Percentiles rank a stretch among this genome's conserved stretches.
Conservation (phyloP, 2,329 filamentous ascomycete genomes). For the Grosmannia clavigera region DNA sequence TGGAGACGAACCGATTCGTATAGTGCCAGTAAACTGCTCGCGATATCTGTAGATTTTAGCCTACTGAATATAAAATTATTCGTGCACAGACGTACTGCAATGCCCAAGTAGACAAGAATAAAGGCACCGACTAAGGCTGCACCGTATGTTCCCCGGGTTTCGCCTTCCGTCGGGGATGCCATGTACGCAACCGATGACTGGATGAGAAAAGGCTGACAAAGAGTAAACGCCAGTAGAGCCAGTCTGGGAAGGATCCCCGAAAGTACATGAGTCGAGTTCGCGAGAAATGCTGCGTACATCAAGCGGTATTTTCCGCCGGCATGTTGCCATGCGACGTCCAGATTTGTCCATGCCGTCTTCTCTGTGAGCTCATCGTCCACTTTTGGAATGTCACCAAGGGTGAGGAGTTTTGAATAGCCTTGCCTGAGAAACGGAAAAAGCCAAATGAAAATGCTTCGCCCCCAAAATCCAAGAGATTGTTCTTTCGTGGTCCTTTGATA, state of each 20-base stretch:
- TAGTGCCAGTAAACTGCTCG: background rate
- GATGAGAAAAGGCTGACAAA: conserved; percentile 21
- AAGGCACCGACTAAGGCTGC: conserved; percentile 24
- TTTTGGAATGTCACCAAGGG: background rate
- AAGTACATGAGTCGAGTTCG: background rate
- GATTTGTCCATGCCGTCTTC: background rate
- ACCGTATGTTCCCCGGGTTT: conserved; percentile 21
- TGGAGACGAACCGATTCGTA: background rate
- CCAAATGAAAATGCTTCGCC: background rate
- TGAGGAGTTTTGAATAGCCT: background rate
- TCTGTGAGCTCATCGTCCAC: background rate
- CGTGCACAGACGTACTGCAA: conserved; percentile 18
- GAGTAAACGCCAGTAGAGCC: conserved; percentile 16
- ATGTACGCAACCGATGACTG: conserved; percentile 18
- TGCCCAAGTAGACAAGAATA: conserved; percentile 25
- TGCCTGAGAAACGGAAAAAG: background rate
- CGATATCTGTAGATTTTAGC: background rate
- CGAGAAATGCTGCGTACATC: background rate
- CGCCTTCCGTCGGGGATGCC: conserved; percentile 7
- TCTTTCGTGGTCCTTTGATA: background rate
- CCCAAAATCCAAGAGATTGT: background rate
- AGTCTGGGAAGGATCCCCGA: conserved; percentile 13
- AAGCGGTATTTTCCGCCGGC: background rate
- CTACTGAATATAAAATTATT: background rate
- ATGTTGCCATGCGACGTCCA: background rate